Evolutionary conservation across 306 rosid species (phyloP).

Genomic region (Urtica urens): DNA sequence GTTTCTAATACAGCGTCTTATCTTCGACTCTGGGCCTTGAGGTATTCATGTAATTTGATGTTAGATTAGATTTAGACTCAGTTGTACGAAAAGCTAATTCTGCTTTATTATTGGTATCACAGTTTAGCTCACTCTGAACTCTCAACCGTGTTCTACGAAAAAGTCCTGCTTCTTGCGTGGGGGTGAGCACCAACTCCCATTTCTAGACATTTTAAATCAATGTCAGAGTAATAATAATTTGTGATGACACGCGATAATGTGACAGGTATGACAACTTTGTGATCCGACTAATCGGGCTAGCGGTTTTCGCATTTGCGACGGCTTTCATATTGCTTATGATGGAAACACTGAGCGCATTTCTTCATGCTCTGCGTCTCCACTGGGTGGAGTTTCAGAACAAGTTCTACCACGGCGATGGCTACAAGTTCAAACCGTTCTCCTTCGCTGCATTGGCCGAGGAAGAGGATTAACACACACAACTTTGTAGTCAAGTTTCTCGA

Average conservation of each 20-base stretch:
- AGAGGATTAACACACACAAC: constrained; percentile 46
- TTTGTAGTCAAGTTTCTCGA: constrained; percentile 9
- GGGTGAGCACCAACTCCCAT: constrained; percentile 59
- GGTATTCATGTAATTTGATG: no score
- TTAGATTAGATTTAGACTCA: no score
- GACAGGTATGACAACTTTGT: constrained; percentile 77
- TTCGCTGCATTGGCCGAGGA: constrained; percentile 64
- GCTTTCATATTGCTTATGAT: constrained; percentile 98
- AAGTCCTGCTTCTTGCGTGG: constrained; percentile 93
- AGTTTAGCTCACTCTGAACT: constrained; percentile 99
- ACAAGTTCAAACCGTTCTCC: constrained; percentile 91
- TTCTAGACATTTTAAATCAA: neutral
- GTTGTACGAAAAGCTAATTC: no score
- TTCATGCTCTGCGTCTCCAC: constrained; percentile 97
- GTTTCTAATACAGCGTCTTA: constrained; percentile 98
- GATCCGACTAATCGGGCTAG: constrained; percentile 72
- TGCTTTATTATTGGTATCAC: constrained; percentile 27
- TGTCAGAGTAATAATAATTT: neutral
- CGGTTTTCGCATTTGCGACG: constrained; percentile 89
- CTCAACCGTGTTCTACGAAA: constrained; percentile 96
- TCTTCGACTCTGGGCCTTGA: constrained; percentile 99
- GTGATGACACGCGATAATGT: constrained; percentile 16
- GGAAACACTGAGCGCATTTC: constrained; percentile 97
- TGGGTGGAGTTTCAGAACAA: constrained; percentile 98
- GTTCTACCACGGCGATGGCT: constrained; percentile 92